Evolutionary conservation across 257 asterid genomes (phyloP).

Genomic region (Solanum rostratum): DNA sequence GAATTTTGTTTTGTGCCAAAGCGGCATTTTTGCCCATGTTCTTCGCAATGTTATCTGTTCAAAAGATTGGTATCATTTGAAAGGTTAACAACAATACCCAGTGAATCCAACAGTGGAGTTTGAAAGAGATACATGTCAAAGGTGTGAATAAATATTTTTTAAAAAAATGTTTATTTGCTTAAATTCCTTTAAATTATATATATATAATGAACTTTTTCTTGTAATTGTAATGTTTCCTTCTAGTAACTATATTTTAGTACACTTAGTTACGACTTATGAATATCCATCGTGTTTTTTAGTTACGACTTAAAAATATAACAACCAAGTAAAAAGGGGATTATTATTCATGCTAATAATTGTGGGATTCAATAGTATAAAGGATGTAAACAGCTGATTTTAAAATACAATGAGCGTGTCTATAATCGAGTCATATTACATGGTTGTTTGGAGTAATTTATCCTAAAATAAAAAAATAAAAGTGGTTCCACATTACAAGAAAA

Average conservation of each 20-base stretch:
- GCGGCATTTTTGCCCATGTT: slow-evolving; percentile 89
- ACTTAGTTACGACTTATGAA: too few relatives aligned
- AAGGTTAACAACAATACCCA: neutral
- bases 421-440: neutral
- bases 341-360: neutral
- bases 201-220: neutral
- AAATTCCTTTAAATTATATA: neutral
- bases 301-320: neutral
- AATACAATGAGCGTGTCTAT: neutral
- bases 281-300: too few relatives aligned
- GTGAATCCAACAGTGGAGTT: neutral
- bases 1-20: slow-evolving; percentile 83
- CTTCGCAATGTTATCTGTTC: slow-evolving; percentile 68
- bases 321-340: neutral
- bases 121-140: neutral
- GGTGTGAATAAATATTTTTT: neutral
- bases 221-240: neutral
- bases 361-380: neutral
- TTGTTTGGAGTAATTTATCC: neutral
- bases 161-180: neutral
- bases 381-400: neutral
- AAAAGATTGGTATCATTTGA: neutral
- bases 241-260: neutral
- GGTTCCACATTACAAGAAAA: neutral
- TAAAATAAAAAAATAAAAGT: neutral